A percentile compares a stretch with the other conserved stretches of the same genome.
Evolutionary conservation across 192 early-diverging fungal genomes (phyloP).

Genomic region (Umbelopsis ramanniana): DNA sequence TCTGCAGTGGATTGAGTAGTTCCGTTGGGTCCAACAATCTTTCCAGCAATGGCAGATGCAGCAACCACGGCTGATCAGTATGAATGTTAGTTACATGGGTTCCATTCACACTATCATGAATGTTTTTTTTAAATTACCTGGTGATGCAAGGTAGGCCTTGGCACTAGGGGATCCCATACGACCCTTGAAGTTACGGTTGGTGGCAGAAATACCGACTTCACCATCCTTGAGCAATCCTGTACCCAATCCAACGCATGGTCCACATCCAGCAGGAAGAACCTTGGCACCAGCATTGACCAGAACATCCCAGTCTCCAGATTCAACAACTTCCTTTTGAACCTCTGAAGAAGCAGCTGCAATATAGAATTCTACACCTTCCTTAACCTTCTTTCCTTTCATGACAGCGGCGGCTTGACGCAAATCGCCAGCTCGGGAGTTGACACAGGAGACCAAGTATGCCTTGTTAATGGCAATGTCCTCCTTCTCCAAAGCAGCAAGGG

Average conservation of each 20-base stretch:
- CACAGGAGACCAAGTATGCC: constrained; percentile 96
- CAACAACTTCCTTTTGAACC: constrained; percentile 87
- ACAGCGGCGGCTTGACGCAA: constrained; percentile 87
- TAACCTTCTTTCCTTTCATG: constrained; percentile 73
- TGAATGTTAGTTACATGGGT: background rate
- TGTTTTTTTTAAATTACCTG: constrained; percentile 49
- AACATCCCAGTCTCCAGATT: constrained; percentile 85
- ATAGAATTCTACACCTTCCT: constrained; percentile 88
- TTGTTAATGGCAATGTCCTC: constrained; percentile 87
- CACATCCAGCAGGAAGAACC: constrained; percentile 92
- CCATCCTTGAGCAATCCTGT: constrained; percentile 92
- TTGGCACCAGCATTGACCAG: constrained; percentile 89
- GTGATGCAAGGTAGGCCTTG: constrained; percentile 92
- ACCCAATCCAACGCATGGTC: constrained; percentile 95
- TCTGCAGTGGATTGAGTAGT: background rate
- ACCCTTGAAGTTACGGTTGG: constrained; percentile 99
- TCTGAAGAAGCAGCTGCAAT: constrained; percentile 92
- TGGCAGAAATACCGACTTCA: constrained; percentile 98
- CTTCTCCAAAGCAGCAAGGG: constrained; percentile 75
- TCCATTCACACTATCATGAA: background rate
- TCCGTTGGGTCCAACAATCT: constrained; percentile 56
- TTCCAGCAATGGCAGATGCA: constrained; percentile 87
- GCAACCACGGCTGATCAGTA: constrained; percentile 80
- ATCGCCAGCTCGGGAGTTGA: constrained; percentile 92
- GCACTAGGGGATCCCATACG: constrained; percentile 96